Conservation (phyloP, 257 asterid genomes). For the Solanum chilense region DNA sequence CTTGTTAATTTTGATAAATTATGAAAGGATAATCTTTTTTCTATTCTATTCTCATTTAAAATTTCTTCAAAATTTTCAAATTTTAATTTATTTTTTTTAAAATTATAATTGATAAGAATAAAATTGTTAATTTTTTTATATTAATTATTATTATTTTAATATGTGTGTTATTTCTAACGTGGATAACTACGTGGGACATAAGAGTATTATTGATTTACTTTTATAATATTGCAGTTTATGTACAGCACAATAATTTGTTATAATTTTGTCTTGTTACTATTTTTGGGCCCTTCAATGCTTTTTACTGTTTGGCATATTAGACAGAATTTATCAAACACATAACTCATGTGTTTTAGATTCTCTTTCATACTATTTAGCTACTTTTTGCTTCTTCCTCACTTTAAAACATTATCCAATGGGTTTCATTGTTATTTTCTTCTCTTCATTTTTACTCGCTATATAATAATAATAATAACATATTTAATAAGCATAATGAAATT, state of each 20-base stretch:
- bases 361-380: neutral
- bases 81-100: too few relatives aligned
- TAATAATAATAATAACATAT: too few relatives aligned
- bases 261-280: neutral
- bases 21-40: too few relatives aligned
- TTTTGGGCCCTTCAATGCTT: neutral
- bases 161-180: too few relatives aligned
- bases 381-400: neutral
- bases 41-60: too few relatives aligned
- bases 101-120: too few relatives aligned
- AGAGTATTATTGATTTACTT: neutral
- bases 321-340: neutral
- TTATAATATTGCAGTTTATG: neutral
- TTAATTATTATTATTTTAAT: too few relatives aligned
- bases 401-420: neutral
- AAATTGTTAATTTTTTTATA: too few relatives aligned
- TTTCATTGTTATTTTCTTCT: too few relatives aligned
- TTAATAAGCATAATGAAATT: too few relatives aligned
- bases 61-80: accelerated
- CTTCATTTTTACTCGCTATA: neutral
- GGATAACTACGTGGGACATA: too few relatives aligned
- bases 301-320: neutral
- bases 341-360: neutral
- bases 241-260: neutral
- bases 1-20: too few relatives aligned